Percentiles rank a stretch among this genome's conserved stretches.
Evolutionary conservation across 306 rosid species (phyloP).

Genomic region (Ziziphus jujuba): DNA sequence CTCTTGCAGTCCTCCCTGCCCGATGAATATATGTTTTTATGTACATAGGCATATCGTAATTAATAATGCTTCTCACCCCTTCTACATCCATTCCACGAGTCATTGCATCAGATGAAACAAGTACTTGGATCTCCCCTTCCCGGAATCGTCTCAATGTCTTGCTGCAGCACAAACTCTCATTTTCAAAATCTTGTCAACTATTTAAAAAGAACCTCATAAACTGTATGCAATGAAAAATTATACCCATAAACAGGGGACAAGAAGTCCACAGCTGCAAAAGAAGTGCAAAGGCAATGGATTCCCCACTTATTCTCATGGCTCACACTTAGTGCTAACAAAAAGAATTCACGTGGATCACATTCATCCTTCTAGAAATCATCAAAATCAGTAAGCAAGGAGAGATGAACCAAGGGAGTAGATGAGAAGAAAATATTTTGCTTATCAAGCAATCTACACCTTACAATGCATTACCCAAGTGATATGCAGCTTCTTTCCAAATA

Average conservation of each 20-base stretch:
- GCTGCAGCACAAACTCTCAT: constrained; percentile 44
- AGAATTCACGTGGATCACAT: neutral
- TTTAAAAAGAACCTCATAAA: neutral
- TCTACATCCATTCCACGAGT: constrained; percentile 98
- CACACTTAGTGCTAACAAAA: neutral
- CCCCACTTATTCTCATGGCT: neutral
- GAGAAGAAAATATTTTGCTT: neutral
- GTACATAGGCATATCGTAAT: constrained; percentile 78
- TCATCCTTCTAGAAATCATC: neutral
- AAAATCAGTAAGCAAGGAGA: neutral
- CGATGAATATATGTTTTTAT: constrained; percentile 87
- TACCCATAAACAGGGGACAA: neutral
- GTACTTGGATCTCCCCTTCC: constrained; percentile 80
- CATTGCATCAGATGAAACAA: constrained; percentile 94
- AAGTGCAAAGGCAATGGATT: neutral
- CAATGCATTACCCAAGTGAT: neutral
- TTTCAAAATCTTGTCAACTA: neutral
- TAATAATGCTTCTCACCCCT: constrained; percentile 81
- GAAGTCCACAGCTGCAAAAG: neutral
- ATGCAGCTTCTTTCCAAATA: neutral
- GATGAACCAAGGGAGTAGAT: neutral
- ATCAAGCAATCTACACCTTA: neutral
- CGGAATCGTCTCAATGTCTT: constrained; percentile 78
- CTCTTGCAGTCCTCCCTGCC: constrained; percentile 96
- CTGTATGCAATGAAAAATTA: neutral